Base-by-base conservation (phyloP, 2,329 filamentous ascomycete genomes). In the Madurella mycetomatis region DNA sequence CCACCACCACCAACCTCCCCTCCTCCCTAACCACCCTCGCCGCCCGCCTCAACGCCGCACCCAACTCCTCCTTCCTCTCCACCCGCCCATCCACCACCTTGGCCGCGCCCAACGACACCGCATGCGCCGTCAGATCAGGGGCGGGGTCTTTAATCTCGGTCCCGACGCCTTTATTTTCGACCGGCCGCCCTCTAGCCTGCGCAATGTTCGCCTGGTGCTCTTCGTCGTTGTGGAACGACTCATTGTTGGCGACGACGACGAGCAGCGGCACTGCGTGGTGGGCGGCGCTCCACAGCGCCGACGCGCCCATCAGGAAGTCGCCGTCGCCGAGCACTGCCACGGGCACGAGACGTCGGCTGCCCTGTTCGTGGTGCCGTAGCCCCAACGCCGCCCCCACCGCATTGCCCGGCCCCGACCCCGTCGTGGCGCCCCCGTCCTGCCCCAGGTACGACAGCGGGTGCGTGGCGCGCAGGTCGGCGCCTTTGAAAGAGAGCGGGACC, bases 371-470 rank as follows among this genome's bases (percentile, higher is more conserved):
- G 47, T 41, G 37, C 30, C 30, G 30, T 8, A 49, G 30, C 4
- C 39, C 47, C 3, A 49, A 39, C 5, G 47, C 47, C 4, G 47
- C 9, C 9, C 47, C 47, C 9, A 49, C 40, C 25, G 40, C 40
- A 16, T 42, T 49, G 4, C 47, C 47, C 1, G 30, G 40, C 5
- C 47, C 47, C n/a, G 47, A 43, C 5, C 47, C 47, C 11, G 30
- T 34, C n/a, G 39, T 25, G 1, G 25, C 40, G 19, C 47, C 40
- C 25, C 47, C 47, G 47, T 42, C 47, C 9, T 42, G 47, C 9
- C 47, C 47, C 2, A 49, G 40, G 40, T 34, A 18, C 37, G 47
- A 49, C 15, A 49, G 39, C 3, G 47, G 47, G 40, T 43, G 39
- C 25, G 39, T 34, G 16, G 37, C 11, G 19, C 16, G 16, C 15